These are phyloP conservation scores for Pestalotiopsis sp. DNA, from an alignment of 2,329 filamentous ascomycete genomes.

Conservation along the genomic window DNA sequence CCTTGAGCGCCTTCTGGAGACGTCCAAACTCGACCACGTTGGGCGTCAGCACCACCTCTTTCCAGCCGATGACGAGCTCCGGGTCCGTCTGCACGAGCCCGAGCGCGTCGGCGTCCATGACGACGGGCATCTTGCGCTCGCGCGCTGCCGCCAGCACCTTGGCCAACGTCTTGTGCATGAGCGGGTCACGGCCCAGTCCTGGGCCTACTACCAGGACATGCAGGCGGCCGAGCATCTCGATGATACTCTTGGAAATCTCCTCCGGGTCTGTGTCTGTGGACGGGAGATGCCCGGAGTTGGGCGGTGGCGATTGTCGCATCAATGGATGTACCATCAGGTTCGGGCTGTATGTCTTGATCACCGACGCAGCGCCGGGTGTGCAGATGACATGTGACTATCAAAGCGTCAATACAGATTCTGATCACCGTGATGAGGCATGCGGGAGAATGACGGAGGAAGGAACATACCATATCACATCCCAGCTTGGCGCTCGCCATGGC, in stretches of 20 bases:
- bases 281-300: slow-evolving; percentile 42
- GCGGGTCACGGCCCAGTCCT: slow-evolving; percentile 82
- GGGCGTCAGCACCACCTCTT: slow-evolving; percentile 85
- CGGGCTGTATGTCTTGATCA: slow-evolving; percentile 97
- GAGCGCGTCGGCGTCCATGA: slow-evolving; percentile 90
- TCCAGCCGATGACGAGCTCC: slow-evolving; percentile 78
- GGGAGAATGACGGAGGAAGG: neutral
- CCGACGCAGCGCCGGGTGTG: slow-evolving; percentile 80
- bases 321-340: slow-evolving; percentile 98
- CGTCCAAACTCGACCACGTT: slow-evolving; percentile 93
- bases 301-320: slow-evolving; percentile 72
- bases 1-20: slow-evolving; percentile 75
- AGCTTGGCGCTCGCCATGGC: slow-evolving; percentile 93
- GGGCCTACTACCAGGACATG: slow-evolving; percentile 94
- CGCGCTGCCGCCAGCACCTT: slow-evolving; percentile 79
- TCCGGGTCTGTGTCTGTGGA: slow-evolving; percentile 59
- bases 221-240: slow-evolving; percentile 80
- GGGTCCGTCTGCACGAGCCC: slow-evolving; percentile 76
- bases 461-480: slow-evolving; percentile 81
- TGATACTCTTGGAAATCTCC: slow-evolving; percentile 67
- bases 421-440: neutral
- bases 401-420: neutral
- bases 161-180: slow-evolving; percentile 87
- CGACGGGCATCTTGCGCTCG: slow-evolving; percentile 73
- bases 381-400: slow-evolving; percentile 88